Evolutionary conservation across 2,329 filamentous ascomycete species (phyloP), one percentile per base, ranked within the genome.

Genomic region (Verticillium dahliae): DNA sequence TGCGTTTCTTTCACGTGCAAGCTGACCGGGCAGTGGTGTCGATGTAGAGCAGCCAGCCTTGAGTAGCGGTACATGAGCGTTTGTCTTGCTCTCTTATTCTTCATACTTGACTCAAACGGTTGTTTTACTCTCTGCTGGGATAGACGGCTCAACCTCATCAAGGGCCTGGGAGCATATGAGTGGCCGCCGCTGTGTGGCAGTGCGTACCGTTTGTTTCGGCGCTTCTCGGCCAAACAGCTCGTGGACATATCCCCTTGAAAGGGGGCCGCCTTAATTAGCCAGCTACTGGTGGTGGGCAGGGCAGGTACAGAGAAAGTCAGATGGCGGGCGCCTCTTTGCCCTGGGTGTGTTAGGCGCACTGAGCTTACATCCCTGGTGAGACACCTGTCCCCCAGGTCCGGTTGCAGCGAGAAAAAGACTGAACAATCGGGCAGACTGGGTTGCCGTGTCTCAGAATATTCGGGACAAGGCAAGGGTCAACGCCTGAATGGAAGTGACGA

Each of bases 161-260:
- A 27, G 10, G 35, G 9, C 35, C 35, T 18, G 22, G 18, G 11
- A 18, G 39, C 15, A 15, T 14, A n/a, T 45, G n/a, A n/a, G 37
- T 38, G 39, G 39, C 35, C 3, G 13, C 35, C 35, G 35, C 13
- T 41, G 39, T 22, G 45, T 52, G 45, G 45, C 45, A 52, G 45
- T 52, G 45, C 18, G 45, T 52, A 11, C 45, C 22, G 45, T 11
- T n/a, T 58, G 38, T 58, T 50, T 58, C 57, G 57, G 57, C 57
- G 38, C 38, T 50, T 50, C 18, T 58, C 57, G 57, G 57, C 33
- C 57, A 58, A 58, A 58, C 38, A 50, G 45, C 45, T 52, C 45
- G 45, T 52, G 45, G 45, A 10, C 45, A 52, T 52, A 52, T 52
- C 45, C 45, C 10, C 45, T 10, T 13, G 13, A 13, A 13, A 37